phyloP scores from a whole-genome alignment of 108 stramenopile species.

The Thalassiosira profunda region DNA sequence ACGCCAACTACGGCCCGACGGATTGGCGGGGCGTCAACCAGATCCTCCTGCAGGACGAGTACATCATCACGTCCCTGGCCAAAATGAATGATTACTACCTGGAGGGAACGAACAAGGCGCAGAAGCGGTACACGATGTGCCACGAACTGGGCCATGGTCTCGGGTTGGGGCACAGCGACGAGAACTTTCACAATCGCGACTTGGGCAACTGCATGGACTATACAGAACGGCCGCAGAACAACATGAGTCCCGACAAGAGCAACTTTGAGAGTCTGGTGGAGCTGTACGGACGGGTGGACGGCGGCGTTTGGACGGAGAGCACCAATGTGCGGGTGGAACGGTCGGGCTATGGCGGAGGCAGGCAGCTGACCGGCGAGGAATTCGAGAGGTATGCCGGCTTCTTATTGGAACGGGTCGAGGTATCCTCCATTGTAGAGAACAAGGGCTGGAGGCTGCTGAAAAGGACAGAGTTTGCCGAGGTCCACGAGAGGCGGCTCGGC shows the following conservation, averaged over 20 bases:
- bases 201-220: constrained; percentile 92
- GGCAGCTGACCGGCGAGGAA: background rate
- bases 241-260: constrained; percentile 62
- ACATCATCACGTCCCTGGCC: constrained; percentile 66
- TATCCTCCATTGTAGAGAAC: background rate
- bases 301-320: constrained; percentile 1
- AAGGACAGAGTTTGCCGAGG: background rate
- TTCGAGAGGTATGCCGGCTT: constrained; percentile 28
- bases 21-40: constrained; percentile 85
- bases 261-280: constrained; percentile 69
- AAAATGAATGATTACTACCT: constrained; percentile 87
- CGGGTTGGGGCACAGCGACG: constrained; percentile 86
- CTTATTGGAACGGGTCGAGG: constrained; percentile 29
- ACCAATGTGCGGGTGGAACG: constrained; percentile 1
- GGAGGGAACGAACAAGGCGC: constrained; percentile 45
- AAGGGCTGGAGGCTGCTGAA: background rate
- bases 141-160: constrained; percentile 77
- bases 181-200: constrained; percentile 80
- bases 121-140: constrained; percentile 79
- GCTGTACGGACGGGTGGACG: constrained; percentile 66
- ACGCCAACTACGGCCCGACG: constrained; percentile 84
- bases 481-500: background rate
- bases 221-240: constrained; percentile 62
- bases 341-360: background rate
- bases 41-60: constrained; percentile 45